phyloP scores from a whole-genome alignment of 1,284 basidiomycete species.

The Moesziomyces globuligerus region DNA sequence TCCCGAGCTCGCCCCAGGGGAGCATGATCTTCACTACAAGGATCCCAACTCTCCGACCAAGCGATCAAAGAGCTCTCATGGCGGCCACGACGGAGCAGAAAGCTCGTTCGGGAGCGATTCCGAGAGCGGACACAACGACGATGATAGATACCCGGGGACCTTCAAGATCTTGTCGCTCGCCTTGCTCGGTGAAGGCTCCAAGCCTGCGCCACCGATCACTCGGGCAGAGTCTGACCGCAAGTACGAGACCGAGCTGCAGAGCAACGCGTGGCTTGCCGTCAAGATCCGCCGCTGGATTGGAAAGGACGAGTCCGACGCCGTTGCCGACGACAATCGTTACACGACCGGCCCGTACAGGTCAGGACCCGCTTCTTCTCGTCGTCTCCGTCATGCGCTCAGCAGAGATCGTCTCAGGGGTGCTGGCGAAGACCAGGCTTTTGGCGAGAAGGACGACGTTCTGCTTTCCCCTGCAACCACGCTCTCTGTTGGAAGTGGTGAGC shows the following conservation, averaged over 20 bases:
- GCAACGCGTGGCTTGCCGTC: constrained; percentile 32
- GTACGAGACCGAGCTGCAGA: constrained; percentile 32
- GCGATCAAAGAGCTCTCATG: background rate
- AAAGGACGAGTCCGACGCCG: constrained; percentile 6
- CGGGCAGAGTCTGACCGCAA: constrained; percentile 21
- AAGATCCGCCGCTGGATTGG: constrained; percentile 33
- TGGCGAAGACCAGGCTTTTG: background rate
- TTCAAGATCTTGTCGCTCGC: constrained; percentile 30
- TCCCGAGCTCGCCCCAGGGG: constrained; percentile 10
- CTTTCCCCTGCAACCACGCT: constrained; percentile 28
- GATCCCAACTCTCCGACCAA: constrained; percentile 2
- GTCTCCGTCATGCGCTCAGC: constrained; percentile 14
- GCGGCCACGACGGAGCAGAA: constrained; percentile 2
- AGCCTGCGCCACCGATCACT: constrained; percentile 17
- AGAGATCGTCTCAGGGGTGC: constrained; percentile 7
- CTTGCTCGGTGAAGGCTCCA: constrained; percentile 27
- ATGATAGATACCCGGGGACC: constrained; percentile 33
- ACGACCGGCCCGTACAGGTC: constrained; percentile 2
- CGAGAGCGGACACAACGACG: constrained; percentile 9
- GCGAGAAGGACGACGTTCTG: background rate
- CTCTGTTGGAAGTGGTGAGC: constrained; percentile 25
- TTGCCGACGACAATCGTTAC: constrained; percentile 3
- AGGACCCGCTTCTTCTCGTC: background rate
- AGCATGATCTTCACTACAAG: constrained; percentile 33
- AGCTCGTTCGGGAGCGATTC: constrained; percentile 28